Evolutionary conservation across 1,139 yeast genomes (phyloP), one percentile per base, ranked within the genome.

Genomic region (Suhomyces panamericanus): DNA sequence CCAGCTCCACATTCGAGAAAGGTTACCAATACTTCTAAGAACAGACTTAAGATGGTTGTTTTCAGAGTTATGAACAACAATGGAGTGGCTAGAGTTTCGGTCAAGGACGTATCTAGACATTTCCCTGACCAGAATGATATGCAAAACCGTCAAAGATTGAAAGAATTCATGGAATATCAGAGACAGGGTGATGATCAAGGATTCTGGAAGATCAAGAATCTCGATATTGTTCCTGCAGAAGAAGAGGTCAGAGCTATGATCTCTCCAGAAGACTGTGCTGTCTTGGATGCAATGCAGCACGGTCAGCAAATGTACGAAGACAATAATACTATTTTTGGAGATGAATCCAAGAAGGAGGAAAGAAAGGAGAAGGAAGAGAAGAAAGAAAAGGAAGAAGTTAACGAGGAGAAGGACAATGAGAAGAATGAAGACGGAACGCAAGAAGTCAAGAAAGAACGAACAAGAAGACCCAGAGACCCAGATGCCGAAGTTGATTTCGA

Each of bases 1-100:
- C 99, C 99, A 1, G 98, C 98, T 1, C 99, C 99, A 1, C 97
- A 95, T 63, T 89, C 97, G 1, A 80, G 99, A 64, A 90, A 90
- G 59, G 97, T 91, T 13, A 91, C 99, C 0, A 87, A 96, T 8
- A 91, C 96, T 16, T 84, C 93, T 42, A 91, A 93, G 59, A 91
- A 90, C 58, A 75, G 99, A 49, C 71, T 95, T 51, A 89, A 88
- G 62, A 91, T 95, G 97, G 85, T 93, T 57, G 98, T 90, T 3
- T 91, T 81, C 58, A 79, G 99, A 47, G 88, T 91, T 3, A 75
- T 95, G 67, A 89, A 91, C 63, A 81, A 83, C 53, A 83, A 79
- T 41, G 86, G 87, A 2, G 80, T 82, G 37, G 84, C 87, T 35
- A 75, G 98, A 42, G 76, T 95, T 36, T 76, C 88, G 7, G 96